Conservation (phyloP, 2,329 filamentous ascomycete genomes). For the Chalaropsis thielavioides region DNA sequence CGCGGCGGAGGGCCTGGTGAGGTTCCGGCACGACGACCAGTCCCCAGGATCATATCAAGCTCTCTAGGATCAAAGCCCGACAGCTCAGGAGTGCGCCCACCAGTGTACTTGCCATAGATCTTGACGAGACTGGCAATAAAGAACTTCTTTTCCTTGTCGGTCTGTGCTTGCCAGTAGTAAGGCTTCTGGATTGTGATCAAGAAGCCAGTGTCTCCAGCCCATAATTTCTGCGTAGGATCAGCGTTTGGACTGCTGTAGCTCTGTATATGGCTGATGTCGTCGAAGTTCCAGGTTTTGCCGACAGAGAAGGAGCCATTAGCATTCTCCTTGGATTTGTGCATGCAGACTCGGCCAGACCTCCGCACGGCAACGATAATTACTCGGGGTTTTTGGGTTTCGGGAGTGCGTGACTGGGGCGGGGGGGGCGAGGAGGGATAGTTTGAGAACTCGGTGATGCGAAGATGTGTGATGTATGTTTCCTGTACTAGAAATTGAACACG, state of each 20-base stretch:
- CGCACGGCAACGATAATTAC: slow-evolving; percentile 88
- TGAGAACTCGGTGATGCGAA: slow-evolving; percentile 77
- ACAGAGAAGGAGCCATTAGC: slow-evolving; percentile 88
- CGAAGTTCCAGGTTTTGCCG: slow-evolving; percentile 94
- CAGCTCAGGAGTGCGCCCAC: slow-evolving; percentile 64
- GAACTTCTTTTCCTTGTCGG: slow-evolving; percentile 93
- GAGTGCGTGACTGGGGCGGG: slow-evolving; percentile 56
- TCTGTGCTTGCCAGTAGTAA: slow-evolving; percentile 93
- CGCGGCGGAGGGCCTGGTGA: slow-evolving; percentile 7
- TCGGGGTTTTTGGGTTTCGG: slow-evolving; percentile 69
- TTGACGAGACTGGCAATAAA: slow-evolving; percentile 94
- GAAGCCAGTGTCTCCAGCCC: slow-evolving; percentile 76
- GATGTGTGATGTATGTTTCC: slow-evolving; percentile 97
- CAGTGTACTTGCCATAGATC: slow-evolving; percentile 92
- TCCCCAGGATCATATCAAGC: slow-evolving; percentile 57
- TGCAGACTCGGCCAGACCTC: slow-evolving; percentile 78
- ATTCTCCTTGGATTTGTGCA: slow-evolving; percentile 97
- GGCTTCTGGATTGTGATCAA: slow-evolving; percentile 79
- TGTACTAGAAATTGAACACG: slow-evolving; percentile 36
- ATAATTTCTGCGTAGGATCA: slow-evolving; percentile 49
- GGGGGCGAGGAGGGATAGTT: slow-evolving; percentile 70
- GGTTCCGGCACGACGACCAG: slow-evolving; percentile 26
- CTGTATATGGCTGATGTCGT: slow-evolving; percentile 72
- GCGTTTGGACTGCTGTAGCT: slow-evolving; percentile 54
- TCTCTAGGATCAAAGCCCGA: slow-evolving; percentile 71